phyloP scores from a whole-genome alignment of 495 filamentous ascomycete genomes.

The Hypoxylon intermedium region DNA sequence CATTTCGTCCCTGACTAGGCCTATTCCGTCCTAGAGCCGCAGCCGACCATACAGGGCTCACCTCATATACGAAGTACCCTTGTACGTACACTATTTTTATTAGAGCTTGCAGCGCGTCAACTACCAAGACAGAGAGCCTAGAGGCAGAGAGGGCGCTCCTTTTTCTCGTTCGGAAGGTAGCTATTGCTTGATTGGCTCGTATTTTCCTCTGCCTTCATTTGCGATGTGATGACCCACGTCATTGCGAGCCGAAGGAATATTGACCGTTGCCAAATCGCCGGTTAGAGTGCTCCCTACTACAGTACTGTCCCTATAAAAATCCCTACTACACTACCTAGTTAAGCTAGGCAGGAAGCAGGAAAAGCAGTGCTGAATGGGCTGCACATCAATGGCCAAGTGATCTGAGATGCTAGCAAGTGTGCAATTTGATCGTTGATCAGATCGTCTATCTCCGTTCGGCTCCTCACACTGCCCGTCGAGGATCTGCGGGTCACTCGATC shows the following conservation, averaged over 20 bases:
- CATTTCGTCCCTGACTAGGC: constrained; percentile 28
- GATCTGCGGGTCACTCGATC: constrained; percentile 5
- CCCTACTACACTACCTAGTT: constrained; percentile 4
- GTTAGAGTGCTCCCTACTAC: no score
- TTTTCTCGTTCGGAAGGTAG: constrained; percentile 13
- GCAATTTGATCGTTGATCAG: constrained; percentile 33
- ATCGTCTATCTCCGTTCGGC: constrained; percentile 25
- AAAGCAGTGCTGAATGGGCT: no score
- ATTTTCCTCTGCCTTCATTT: constrained; percentile 14
- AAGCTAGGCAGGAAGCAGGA: no score
- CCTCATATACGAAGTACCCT: constrained; percentile 22
- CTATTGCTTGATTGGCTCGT: constrained; percentile 26
- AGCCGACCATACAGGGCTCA: constrained; percentile 9
- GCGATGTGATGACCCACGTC: constrained; percentile 29
- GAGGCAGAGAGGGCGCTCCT: constrained; percentile 4
- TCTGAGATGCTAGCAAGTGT: constrained; percentile 23
- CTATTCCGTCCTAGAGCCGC: constrained; percentile 21
- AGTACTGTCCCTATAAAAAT: no score
- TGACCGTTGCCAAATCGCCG: constrained; percentile 13
- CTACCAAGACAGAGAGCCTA: constrained; percentile 5
- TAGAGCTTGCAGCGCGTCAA: constrained; percentile 27
- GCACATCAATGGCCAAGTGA: constrained; percentile 19
- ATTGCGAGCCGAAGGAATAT: constrained; percentile 27
- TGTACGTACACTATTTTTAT: constrained; percentile 20
- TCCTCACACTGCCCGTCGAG: constrained; percentile 3